A percentile compares a stretch with the other conserved stretches of the same genome.
These are phyloP conservation scores for Exsudoporus floridanus DNA, from an alignment of 1,284 basidiomycete genomes.

Conservation along the genomic window DNA sequence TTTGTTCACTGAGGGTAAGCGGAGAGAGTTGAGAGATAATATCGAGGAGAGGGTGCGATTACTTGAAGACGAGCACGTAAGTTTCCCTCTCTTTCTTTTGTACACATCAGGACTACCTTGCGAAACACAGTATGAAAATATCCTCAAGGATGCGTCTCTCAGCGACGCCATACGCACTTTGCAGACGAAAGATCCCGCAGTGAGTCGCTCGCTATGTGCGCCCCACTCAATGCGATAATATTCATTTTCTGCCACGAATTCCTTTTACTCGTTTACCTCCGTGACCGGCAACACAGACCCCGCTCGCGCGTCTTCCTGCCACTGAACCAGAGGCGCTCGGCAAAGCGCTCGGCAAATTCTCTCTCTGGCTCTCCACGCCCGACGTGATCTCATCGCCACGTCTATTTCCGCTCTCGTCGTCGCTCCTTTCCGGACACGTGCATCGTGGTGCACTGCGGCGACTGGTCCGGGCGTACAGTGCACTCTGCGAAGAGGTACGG, in stretches of 20 bases:
- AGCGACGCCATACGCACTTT: conserved; percentile 61
- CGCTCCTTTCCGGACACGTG: conserved; percentile 63
- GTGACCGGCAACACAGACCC: conserved; percentile 50
- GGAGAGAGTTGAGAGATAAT: conserved; percentile 55
- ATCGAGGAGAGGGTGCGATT: conserved; percentile 63
- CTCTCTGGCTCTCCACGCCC: conserved; percentile 64
- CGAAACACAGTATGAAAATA: conserved; percentile 58
- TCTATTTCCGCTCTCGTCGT: conserved; percentile 69
- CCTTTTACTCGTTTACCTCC: neutral
- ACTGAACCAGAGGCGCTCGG: conserved; percentile 58
- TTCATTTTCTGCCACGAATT: neutral
- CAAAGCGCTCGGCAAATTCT: conserved; percentile 56
- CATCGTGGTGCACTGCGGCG: conserved; percentile 73
- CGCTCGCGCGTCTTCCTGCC: conserved; percentile 61
- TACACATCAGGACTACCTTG: neutral
- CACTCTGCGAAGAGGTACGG: conserved; percentile 72
- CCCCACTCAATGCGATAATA: too few relatives aligned
- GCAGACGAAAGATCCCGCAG: conserved; percentile 51
- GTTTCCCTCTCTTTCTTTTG: conserved; percentile 23
- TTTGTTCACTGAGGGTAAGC: conserved; percentile 68
- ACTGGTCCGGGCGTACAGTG: conserved; percentile 67
- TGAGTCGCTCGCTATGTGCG: conserved; percentile 37
- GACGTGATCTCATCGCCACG: conserved; percentile 78
- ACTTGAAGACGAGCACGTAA: conserved; percentile 81
- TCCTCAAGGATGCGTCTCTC: conserved; percentile 76